Base-by-base conservation (phyloP, 2,329 filamentous ascomycete species). In the Fusarium proliferatum region DNA sequence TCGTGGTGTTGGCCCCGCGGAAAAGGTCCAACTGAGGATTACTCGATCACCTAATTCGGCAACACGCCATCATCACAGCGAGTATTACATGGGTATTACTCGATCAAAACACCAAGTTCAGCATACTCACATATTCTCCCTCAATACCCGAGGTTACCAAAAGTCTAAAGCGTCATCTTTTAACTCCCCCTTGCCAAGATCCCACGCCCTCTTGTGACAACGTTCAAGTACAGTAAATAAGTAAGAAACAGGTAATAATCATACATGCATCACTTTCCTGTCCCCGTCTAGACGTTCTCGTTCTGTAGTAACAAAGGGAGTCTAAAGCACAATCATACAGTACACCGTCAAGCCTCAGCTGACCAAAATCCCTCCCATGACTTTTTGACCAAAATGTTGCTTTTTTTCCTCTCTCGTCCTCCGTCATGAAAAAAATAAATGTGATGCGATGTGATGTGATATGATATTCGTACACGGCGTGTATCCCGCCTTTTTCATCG, bases 401-500 rank as follows among this genome's bases (percentile, higher is more conserved):
- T 58, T 53, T 48, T 48, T 68, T 16, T 46, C n/a, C 23, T 42
- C 61, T 33, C n/a, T 36, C 11, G 6, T 56, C 57, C 51, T 59
- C 43, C 52, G 36, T 51, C 66, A 43, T 61, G 52, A 62, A 69
- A 64, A 57, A 73, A 72, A 64, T 39, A 48, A 61, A 56, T 61
- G 43, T 72, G 48, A 42, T 58, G 56, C 34, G 43, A 39, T 74
- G 61, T 70, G 21, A 63, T 69, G 34, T 69, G 58, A 51, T 74
- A 67, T 69, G 58, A 51, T 74, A 70, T 70, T 74, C 66, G 61
- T 79, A 76, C 76, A 78, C 63, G 48, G 61, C 61, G 42, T 63
- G 48, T 19, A 53, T 68, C 45, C n/a, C 41, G 56, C 72, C 69
- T 59, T 42, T 64, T 26, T 52, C 49, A 21, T 42, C 49, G 13